These are phyloP conservation scores for Monilinia polystroma DNA, from an alignment of 2,329 filamentous ascomycete species.

Conservation along the genomic window DNA sequence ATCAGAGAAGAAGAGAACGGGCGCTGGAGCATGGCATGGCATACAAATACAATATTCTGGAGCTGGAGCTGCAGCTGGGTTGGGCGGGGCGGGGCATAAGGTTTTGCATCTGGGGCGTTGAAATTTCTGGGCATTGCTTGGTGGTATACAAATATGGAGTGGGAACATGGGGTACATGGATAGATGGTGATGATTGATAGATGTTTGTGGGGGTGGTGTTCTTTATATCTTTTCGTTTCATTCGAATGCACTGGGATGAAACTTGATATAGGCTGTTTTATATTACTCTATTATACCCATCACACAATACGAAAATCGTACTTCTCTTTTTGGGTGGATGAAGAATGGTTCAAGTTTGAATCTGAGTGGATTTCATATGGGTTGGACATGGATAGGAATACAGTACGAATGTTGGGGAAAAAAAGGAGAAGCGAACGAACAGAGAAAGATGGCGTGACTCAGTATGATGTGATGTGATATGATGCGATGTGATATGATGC, in stretches of 20 bases:
- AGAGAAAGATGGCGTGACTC: background rate
- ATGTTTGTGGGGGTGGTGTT: conserved; percentile 9
- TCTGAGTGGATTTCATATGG: background rate
- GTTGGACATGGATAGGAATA: background rate
- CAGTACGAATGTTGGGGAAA: background rate
- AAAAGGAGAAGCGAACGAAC: background rate
- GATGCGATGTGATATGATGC: background rate
- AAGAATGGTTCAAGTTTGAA: background rate
- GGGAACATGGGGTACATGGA: conserved; percentile 4
- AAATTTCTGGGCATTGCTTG: background rate
- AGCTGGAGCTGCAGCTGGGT: too few relatives aligned
- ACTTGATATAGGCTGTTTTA: background rate
- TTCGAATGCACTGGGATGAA: background rate
- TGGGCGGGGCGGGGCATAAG: background rate
- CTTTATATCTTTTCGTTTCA: background rate
- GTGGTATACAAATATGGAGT: conserved; percentile 1
- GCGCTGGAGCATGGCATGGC: background rate
- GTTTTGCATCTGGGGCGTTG: conserved; percentile 14
- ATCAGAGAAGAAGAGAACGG: background rate
- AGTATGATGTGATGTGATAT: background rate
- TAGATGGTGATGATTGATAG: conserved; percentile 9
- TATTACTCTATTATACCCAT: background rate
- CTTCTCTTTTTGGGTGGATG: background rate
- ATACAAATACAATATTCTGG: background rate
- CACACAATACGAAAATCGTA: background rate